phyloP scores from a whole-genome alignment of 2,329 filamentous ascomycete species.

The Penicillium sp. region DNA sequence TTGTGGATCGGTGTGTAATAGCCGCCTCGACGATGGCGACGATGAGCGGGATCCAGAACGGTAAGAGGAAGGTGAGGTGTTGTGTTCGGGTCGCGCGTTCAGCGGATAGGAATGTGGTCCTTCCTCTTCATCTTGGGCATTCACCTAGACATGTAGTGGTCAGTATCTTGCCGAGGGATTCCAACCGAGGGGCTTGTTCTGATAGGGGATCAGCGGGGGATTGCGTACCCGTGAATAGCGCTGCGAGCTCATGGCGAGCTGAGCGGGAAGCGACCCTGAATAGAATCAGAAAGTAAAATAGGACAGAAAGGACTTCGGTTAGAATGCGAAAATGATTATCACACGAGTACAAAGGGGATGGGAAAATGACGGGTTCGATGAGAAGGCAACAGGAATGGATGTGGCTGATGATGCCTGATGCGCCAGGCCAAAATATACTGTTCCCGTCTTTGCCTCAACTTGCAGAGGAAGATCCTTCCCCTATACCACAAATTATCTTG shows the following conservation, averaged over 20 bases:
- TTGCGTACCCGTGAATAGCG: constrained; percentile 47
- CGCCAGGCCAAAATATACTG: constrained; percentile 7
- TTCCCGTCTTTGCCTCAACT: constrained; percentile 6
- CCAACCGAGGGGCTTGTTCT: constrained; percentile 10
- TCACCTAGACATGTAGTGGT: constrained; percentile 34
- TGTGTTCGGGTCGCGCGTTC: constrained; percentile 27
- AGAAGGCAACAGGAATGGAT: constrained; percentile 24
- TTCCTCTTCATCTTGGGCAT: constrained; percentile 45
- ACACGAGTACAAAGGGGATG: constrained; percentile 18
- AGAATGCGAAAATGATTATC: constrained; percentile 16
- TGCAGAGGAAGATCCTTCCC: background rate
- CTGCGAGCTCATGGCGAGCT: constrained; percentile 50
- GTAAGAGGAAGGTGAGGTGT: constrained; percentile 68
- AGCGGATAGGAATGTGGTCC: constrained; percentile 32
- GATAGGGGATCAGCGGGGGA: constrained; percentile 20
- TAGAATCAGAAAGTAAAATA: constrained; percentile 20
- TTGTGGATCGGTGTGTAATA: constrained; percentile 53
- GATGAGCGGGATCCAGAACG: constrained; percentile 81
- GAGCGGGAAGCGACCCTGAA: constrained; percentile 25
- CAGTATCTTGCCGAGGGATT: constrained; percentile 11
- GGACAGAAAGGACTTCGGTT: constrained; percentile 10
- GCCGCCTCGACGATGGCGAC: constrained; percentile 56
- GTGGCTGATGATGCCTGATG: constrained; percentile 21
- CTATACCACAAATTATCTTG: background rate
- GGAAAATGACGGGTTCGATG: constrained; percentile 19